Conservation (phyloP, 108 stramenopile species). For the Skeletonema marinoi region DNA sequence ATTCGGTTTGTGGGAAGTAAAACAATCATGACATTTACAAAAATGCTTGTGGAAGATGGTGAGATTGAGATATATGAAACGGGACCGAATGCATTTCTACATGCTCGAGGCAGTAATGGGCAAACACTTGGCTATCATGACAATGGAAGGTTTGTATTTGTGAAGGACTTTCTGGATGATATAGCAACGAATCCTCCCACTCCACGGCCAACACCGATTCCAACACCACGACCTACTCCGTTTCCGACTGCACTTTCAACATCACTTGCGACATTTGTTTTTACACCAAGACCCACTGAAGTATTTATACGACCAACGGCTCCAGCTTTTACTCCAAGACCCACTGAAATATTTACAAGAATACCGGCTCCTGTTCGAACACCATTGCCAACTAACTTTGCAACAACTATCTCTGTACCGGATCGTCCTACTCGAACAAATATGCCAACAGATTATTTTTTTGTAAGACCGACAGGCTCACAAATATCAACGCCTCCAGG, state of each 20-base stretch:
- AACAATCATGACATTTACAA: constrained; percentile 10
- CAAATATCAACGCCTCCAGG: background rate
- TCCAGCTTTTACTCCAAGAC: background rate
- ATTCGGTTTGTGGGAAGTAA: background rate
- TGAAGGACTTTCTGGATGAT: background rate
- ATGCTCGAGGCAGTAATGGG: background rate
- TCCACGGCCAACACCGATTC: background rate
- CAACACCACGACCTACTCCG: background rate
- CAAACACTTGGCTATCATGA: background rate
- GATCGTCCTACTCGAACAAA: too few species aligned
- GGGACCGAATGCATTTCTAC: background rate
- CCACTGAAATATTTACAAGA: background rate
- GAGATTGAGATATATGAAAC: background rate
- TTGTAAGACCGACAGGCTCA: too few species aligned
- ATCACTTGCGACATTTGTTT: background rate
- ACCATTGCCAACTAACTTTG: background rate
- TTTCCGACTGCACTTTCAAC: background rate
- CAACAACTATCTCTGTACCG: background rate
- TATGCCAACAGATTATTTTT: too few species aligned
- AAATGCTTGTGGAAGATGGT: background rate
- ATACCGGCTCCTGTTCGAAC: background rate
- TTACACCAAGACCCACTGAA: background rate
- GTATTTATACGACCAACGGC: background rate
- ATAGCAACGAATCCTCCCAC: background rate
- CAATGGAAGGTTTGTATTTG: background rate